Base-by-base conservation (phyloP, 768 basidiomycete species). In the Leucocoprinus leucothites region DNA sequence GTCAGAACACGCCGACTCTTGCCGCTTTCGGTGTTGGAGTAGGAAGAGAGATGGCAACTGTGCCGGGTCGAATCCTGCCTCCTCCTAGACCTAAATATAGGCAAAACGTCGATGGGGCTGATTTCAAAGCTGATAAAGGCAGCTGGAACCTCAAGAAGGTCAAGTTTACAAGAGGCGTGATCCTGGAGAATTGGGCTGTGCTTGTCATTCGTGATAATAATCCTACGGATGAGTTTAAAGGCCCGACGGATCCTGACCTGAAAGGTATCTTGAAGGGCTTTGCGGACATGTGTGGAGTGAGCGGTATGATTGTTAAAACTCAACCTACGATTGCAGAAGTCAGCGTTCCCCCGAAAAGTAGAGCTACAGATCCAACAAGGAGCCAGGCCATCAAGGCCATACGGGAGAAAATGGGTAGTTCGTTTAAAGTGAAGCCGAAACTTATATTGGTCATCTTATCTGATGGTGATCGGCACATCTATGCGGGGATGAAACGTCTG, bases 111-210 rank as follows among this genome's bases (percentile, higher is more conserved):
- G 81, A 90, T 53, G 54, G 38, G 48, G 13, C 26, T 34, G 46
- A 42, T 24, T 56, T 48, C 19, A 48, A 21, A 34, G 40, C 26
- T 22, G 79, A 75, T 28, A 78, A 81, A n/a, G 91, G 87, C 0
- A 81, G 82, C 60, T 93, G 91, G 91, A 93, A 92, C 58, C 71
- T 92, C 56, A 79, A 79, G 45, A 74, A 77, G 42, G 77, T 87
- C 61, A 82, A 78, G 60, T 92, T 92, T 62, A 70, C 81, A 2
- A 68, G 65, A 22, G 87, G 87, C 9, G 82, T 74, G 6, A 68
- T 61, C 13, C 67, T 93, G 47, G 71, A 72, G 21, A 80, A 79
- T 21, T 91, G 89, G 87, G 80, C 76, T 1, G 85, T 91, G 9
- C 70, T 93, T 13, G 70, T 90, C 41, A 82, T 93, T 59, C 70